Evolutionary conservation across 176 grass and related monocot genomes (phyloP).

Genomic region (Zea mays): Zm-B73-REFERENCE-NAM-5.0 NC_050097.1:94390501-94391000

Average conservation of each 20-base stretch:
- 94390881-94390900: background rate
- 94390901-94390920: background rate
- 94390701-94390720: background rate
- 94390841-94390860: conserved; percentile 33
- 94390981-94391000: background rate
- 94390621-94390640: no score
- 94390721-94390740: background rate
- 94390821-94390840: conserved; percentile 37
- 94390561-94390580: conserved; percentile 38
- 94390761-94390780: conserved; percentile 24
- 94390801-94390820: conserved; percentile 41
- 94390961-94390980: background rate
- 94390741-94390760: conserved; percentile 32
- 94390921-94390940: no score
- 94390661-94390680: no score
- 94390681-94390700: background rate
- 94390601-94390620: background rate
- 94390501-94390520: background rate
- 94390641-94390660: no score
- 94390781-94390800: conserved; percentile 23
- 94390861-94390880: conserved; percentile 29
- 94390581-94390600: conserved; percentile 35
- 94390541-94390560: conserved; percentile 31
- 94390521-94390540: background rate
- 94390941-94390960: background rate